phyloP scores from a whole-genome alignment of 148 eudicot species.

The Camellia lanceoleosa region DNA sequence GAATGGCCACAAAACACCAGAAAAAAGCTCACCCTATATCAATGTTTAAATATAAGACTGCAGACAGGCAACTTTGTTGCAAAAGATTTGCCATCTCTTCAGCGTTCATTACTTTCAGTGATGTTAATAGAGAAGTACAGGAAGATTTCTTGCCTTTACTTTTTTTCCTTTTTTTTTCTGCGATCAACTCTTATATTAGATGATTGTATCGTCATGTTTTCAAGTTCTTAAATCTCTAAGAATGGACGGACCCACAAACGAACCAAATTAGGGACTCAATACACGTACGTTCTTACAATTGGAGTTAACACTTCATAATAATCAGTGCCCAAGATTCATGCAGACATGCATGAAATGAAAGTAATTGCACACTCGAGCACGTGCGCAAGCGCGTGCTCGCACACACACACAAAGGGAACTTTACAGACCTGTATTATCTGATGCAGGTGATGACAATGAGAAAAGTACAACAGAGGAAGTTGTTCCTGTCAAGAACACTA shows the following conservation, averaged over 20 bases:
- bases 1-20: background rate
- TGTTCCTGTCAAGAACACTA: constrained; percentile 1
- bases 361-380: background rate
- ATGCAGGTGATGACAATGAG: constrained; percentile 16
- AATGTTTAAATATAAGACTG: background rate
- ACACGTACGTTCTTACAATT: background rate
- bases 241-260: background rate
- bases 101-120: background rate
- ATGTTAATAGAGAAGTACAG: background rate
- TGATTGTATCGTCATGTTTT: background rate
- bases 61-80: background rate
- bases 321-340: no score
- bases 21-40: background rate
- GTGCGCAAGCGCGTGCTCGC: background rate
- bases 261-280: background rate
- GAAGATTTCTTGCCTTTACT: background rate
- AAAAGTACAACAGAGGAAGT: constrained; percentile 7
- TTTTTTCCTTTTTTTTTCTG: background rate
- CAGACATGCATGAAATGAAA: background rate
- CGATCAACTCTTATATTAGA: background rate
- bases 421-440: constrained; percentile 1
- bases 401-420: background rate
- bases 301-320: background rate
- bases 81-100: background rate
- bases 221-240: background rate